Evolutionary conservation across 106 monocot species (phyloP).

Genomic region (Dioscorea zingiberensis): DNA sequence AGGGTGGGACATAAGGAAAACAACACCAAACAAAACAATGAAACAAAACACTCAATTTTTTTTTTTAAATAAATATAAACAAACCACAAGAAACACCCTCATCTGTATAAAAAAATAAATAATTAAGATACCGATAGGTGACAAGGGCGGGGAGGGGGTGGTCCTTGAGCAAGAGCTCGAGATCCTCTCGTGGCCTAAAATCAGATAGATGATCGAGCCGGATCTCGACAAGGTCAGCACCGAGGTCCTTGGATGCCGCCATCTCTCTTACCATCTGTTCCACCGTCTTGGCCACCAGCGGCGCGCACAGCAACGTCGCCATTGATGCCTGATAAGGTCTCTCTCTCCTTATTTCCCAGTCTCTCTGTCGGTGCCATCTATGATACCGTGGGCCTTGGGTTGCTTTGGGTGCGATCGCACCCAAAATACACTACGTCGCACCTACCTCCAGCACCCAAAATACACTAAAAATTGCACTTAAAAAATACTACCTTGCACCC

Average conservation of each 20-base stretch:
- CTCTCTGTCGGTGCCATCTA: no score
- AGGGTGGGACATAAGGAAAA: not conserved
- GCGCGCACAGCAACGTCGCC: conserved; percentile 73
- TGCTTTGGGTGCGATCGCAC: no score
- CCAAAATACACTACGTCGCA: no score
- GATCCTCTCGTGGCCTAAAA: conserved; percentile 54
- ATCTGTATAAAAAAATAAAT: not conserved
- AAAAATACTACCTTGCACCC: no score
- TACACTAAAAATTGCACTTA: no score
- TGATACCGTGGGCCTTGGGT: no score
- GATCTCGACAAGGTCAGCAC: conserved; percentile 92
- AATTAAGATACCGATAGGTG: conserved; percentile 80
- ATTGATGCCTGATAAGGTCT: not conserved
- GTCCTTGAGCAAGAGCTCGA: conserved; percentile 37
- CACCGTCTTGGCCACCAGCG: conserved; percentile 69
- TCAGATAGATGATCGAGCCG: conserved; percentile 68
- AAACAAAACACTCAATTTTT: not conserved
- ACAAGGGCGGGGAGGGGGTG: conserved; percentile 71
- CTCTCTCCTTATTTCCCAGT: no score
- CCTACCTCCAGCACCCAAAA: no score
- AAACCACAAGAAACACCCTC: not conserved
- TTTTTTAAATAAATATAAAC: not conserved
- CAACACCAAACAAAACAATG: not conserved
- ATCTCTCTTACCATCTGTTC: conserved; percentile 64
- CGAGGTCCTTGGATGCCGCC: conserved; percentile 45